phyloP scores from a whole-genome alignment of 192 early-diverging fungal species.

The Umbelopsis ramanniana region DNA sequence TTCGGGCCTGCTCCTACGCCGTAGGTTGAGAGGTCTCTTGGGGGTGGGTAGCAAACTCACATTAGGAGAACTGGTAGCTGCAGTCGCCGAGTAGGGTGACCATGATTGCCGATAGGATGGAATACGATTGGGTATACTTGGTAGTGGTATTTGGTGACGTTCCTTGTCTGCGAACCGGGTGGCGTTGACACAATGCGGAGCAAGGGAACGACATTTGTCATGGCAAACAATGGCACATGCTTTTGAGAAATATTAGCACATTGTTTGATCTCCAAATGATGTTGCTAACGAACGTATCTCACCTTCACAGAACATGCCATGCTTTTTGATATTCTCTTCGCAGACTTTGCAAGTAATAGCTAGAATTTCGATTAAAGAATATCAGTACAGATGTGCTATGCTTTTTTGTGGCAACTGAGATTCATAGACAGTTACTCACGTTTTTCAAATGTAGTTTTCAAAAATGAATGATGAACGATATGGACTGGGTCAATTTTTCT shows the following conservation, averaged over 20 bases:
- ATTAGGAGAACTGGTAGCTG: background rate
- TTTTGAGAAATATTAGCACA: background rate
- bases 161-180: background rate
- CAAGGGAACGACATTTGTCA: constrained; percentile 11
- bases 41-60: background rate
- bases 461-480: constrained; percentile 10
- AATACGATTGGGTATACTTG: constrained; percentile 14
- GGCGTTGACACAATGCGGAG: constrained; percentile 10
- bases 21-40: constrained; percentile 5
- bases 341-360: constrained; percentile 24
- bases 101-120: background rate
- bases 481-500: background rate
- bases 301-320: constrained; percentile 26
- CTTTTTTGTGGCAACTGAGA: too few species aligned
- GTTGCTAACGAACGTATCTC: background rate
- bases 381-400: too few species aligned
- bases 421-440: background rate
- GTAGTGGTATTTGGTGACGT: background rate
- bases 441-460: constrained; percentile 27
- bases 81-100: background rate
- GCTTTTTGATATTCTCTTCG: background rate
- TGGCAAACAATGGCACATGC: constrained; percentile 26
- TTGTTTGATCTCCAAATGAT: background rate
- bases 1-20: constrained; percentile 7
- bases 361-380: background rate